These are phyloP conservation scores for Craspedostauros australis DNA, from an alignment of 108 stramenopile species.

Conservation along the genomic window DNA sequence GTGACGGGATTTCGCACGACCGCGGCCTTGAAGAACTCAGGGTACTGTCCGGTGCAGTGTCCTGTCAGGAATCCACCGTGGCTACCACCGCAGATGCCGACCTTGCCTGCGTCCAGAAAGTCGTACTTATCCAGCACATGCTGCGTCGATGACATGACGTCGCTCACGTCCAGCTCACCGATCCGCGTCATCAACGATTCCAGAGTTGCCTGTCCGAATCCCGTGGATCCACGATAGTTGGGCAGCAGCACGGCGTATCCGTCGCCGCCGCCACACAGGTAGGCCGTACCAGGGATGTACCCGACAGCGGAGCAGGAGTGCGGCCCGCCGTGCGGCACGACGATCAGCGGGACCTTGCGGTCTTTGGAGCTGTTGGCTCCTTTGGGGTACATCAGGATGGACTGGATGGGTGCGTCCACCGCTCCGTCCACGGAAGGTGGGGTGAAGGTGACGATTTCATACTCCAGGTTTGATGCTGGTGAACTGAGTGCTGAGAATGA, in stretches of 20 bases:
- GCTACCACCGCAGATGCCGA: slow-evolving; percentile 83
- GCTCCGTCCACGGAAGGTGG: slow-evolving; percentile 31
- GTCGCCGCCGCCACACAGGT: slow-evolving; percentile 43
- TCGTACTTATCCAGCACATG: slow-evolving; percentile 25
- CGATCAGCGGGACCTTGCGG: slow-evolving; percentile 63
- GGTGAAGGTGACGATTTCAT: slow-evolving; percentile 31
- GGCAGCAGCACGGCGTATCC: slow-evolving; percentile 74
- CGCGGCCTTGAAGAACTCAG: slow-evolving; percentile 82
- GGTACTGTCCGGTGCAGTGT: slow-evolving; percentile 77
- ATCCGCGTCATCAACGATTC: slow-evolving; percentile 57
- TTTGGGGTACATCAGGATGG: slow-evolving; percentile 49
- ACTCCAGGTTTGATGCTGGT: slow-evolving; percentile 7
- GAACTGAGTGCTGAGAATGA: slow-evolving; percentile 22
- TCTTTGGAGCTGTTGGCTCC: not conserved
- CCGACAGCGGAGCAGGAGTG: slow-evolving; percentile 51
- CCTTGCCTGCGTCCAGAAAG: slow-evolving; percentile 33
- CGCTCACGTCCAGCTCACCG: slow-evolving; percentile 68
- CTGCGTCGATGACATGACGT: slow-evolving; percentile 56
- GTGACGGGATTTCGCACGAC: slow-evolving; percentile 91
- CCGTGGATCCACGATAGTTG: slow-evolving; percentile 83
- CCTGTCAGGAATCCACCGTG: slow-evolving; percentile 92
- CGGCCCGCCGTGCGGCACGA: slow-evolving; percentile 78
- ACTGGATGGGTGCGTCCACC: slow-evolving; percentile 36
- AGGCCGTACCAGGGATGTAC: slow-evolving; percentile 60
- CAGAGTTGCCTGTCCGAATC: slow-evolving; percentile 67